A percentile compares a stretch with the other conserved stretches of the same genome.
Evolutionary conservation across 306 rosid species (phyloP).

Genomic region (Cyclanthera cordifolia): DNA sequence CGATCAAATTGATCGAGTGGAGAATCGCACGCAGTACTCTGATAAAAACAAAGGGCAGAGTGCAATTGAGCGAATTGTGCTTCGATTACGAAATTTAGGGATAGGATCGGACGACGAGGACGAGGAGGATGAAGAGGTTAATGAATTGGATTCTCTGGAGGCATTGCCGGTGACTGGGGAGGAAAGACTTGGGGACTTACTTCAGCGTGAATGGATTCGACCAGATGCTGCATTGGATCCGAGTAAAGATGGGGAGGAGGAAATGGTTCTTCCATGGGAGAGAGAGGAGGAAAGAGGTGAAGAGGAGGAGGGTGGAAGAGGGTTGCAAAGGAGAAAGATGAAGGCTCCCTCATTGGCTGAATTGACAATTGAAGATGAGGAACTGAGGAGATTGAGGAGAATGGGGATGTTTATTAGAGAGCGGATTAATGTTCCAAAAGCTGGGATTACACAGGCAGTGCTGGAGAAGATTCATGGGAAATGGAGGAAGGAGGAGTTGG

Average conservation of each 20-base stretch:
- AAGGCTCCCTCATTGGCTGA: slow-evolving; percentile 60
- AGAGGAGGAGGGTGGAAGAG: slow-evolving; percentile 31
- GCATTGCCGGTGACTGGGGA: slow-evolving; percentile 46
- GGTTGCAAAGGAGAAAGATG: slow-evolving; percentile 32
- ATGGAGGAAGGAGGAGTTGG: slow-evolving; percentile 76
- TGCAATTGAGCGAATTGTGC: slow-evolving; percentile 67
- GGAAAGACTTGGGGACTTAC: slow-evolving; percentile 63
- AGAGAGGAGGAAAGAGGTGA: slow-evolving; percentile 33
- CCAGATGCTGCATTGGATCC: slow-evolving; percentile 41
- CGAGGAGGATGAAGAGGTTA: slow-evolving; percentile 16
- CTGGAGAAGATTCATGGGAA: slow-evolving; percentile 59
- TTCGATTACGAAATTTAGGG: slow-evolving; percentile 62
- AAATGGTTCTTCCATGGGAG: slow-evolving; percentile 60
- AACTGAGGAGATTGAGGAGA: slow-evolving; percentile 57
- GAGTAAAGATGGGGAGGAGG: slow-evolving; percentile 24
- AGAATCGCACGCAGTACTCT: slow-evolving; percentile 16
- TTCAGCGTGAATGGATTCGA: slow-evolving; percentile 72
- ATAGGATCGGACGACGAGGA: slow-evolving; percentile 25
- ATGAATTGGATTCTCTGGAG: slow-evolving; percentile 22
- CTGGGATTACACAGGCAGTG: slow-evolving; percentile 66
- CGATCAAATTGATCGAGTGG: slow-evolving; percentile 20
- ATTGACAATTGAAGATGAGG: slow-evolving; percentile 75
- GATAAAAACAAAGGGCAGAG: slow-evolving; percentile 33
- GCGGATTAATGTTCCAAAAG: slow-evolving; percentile 64
- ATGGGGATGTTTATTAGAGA: slow-evolving; percentile 50